These are phyloP conservation scores for Exophiala xenobiotica DNA, from an alignment of 2,329 filamentous ascomycete genomes.

Conservation along the genomic window DNA sequence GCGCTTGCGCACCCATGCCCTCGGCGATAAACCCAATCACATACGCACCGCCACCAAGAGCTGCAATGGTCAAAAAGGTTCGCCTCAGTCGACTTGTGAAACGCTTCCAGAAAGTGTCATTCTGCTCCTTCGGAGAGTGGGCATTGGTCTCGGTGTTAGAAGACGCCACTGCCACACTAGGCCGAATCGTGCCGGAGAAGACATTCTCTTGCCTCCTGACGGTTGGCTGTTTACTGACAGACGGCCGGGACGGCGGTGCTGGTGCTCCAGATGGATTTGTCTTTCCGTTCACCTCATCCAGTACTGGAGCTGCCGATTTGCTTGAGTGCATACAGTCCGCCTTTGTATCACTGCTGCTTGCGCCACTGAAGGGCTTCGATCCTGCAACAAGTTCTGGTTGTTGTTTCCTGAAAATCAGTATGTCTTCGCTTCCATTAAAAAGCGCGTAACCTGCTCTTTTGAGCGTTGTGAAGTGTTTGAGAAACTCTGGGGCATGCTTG, in stretches of 20 bases:
- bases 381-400: slow-evolving; percentile 1
- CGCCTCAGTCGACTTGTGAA: slow-evolving; percentile 14
- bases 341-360: background rate
- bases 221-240: background rate
- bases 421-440: slow-evolving; percentile 41
- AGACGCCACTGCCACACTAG: slow-evolving; percentile 6
- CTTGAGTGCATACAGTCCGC: background rate
- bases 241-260: slow-evolving; percentile 15
- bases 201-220: slow-evolving; percentile 30
- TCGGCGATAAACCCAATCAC: slow-evolving; percentile 28
- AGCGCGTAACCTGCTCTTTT: slow-evolving; percentile 44
- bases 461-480: slow-evolving; percentile 41
- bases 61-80: slow-evolving; percentile 16
- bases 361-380: background rate
- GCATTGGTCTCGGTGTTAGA: background rate
- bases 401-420: slow-evolving; percentile 26
- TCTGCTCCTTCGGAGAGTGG: background rate
- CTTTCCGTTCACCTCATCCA: slow-evolving; percentile 24
- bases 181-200: slow-evolving; percentile 27
- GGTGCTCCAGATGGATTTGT: slow-evolving; percentile 24
- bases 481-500: slow-evolving; percentile 42
- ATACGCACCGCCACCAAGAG: slow-evolving; percentile 24
- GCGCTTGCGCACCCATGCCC: slow-evolving; percentile 25
- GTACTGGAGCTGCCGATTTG: slow-evolving; percentile 23
- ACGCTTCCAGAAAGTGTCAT: slow-evolving; percentile 10